Evolutionary conservation across 371 early-diverging fungal species (phyloP), one percentile per base, ranked within the genome.

Genomic region (Astathelohania contejeani): DNA sequence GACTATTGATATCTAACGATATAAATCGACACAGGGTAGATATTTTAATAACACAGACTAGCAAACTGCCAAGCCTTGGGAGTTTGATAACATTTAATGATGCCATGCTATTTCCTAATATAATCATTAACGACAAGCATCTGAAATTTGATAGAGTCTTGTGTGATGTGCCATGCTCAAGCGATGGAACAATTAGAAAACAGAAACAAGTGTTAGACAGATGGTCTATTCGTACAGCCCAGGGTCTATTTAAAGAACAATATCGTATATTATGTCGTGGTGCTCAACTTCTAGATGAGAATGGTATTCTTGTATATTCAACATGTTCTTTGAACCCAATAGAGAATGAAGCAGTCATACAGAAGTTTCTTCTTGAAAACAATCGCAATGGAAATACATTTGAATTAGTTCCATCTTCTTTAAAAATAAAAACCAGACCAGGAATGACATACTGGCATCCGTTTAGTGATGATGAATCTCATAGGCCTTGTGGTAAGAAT

Each of bases 151-250:
- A 93, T 65, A 82, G 90, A 55, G 85, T 96, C 29, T 77, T 94
- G 45, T 84, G 85, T 61, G 98, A 98, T 78, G 98, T 95, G 0
- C 95, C 96, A 0, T 70, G 72, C 60, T 83, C 89, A 58, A 90
- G 95, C 49, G 98, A 98, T 72, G 98, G 95, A 44, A 98, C 98
- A 0, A 69, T 92, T 35, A 81, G 98, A 67, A 98, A 98, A 75
- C 95, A 95, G 70, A 78, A 78, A 56, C 76, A 75, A 53, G 83
- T 94, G 29, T 88, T 92, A 85, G 76, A 76, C 26, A 80, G 78
- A 42, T 95, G 94, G 95, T 72, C 74, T 4, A 69, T 79, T 44
- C 78, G 75, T 20, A 77, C 78, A 44, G 88, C 82, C 7, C 76
- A 83, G 53, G 78, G 78, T 19, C 80, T 95, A 49, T 89, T 88